Evolutionary conservation across 192 early-diverging fungal genomes (phyloP), one percentile per base, ranked within the genome.

Genomic region (Gorgonomyces haynaldii): DNA sequence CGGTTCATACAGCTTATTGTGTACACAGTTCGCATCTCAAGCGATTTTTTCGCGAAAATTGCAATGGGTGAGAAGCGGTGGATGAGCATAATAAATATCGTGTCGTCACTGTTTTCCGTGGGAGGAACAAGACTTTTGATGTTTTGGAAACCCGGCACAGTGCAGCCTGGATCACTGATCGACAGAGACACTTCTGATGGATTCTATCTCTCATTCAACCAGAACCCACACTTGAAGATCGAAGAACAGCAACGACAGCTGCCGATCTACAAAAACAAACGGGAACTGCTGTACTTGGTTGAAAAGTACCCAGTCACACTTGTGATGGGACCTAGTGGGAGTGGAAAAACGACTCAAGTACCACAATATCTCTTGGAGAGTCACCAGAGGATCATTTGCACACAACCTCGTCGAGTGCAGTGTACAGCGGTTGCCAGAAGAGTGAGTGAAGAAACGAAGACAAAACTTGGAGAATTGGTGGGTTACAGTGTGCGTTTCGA

Each of bases 301-400:
- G 6, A 15, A 12, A 43, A 64, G 39, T 66, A 52, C 36, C 67
- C 57, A 29, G 48, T 81, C 22, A 66, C 72, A 9, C 49, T 78
- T 13, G 64, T 77, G 19, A 64, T 69, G 0, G 74, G 74, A 8
- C 69, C 72, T 44, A 77, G 69, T 5, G 74, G 79, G 68, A 81
- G 78, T 5, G 88, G 88, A 45, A 91, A 91, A 57, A 91, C 88
- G 9, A 91, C 88, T 0, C 88, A 91, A 54, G 58, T 91, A 27
- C 86, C 88, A 12, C 86, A 88, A 57, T 91, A 83, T 42, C 56
- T 82, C 17, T 56, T 84, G 9, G 79, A 85, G 24, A 60, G 64
- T 36, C 54, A 43, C 26, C 53, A 56, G 31, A 26, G 24, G 25
- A 38, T 42, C 10, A 69, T 89, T 15, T 74, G 84, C 10, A 88